Evolutionary conservation across 805 yeast genomes (phyloP), one percentile per base, ranked within the genome.

Genomic region (Spathaspora hagerdaliae): DNA sequence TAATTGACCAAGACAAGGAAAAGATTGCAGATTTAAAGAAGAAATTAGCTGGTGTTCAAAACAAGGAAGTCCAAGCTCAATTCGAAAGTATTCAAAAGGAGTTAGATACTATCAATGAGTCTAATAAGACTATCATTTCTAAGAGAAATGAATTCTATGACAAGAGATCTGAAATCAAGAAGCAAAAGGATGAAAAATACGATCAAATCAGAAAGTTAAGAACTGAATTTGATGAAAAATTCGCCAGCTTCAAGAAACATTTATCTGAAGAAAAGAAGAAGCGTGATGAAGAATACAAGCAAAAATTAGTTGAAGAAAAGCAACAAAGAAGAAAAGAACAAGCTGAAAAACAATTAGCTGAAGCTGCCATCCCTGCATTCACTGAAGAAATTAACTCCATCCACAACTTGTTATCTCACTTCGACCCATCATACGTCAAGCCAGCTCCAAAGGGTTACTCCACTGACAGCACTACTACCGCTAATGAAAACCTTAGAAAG

Each of bases 311-410:
- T 36, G 77, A 75, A 54, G 77, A 76, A 53, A 79, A 75, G 61
- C 70, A 73, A 49, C 73, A 69, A 53, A 75, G 75, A 58, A 71
- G 77, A 63, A 76, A 75, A 67, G 81, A 75, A 57, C 43, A 44
- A 26, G 85, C 84, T 46, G 88, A 87, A 56, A 74, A 79, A 59
- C 81, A 80, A 59, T 79, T 87, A 72, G 77, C 81, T 43, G 86
- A 81, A 51, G 90, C 90, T 39, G 80, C 86, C 27, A 69, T 69
- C 55, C 96, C 98, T 27, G 98, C 97, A 27, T 91, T 85, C 69
- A 80, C 84, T 48, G 70, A 70, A 38, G 96, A 94, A 69, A 84
- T 92, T 57, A 75, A 76, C 53, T 73, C 84, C 51, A 86, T 94
- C 58, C 87, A 90, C 65, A 71, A 77, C 45, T 75, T 90, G 61